phyloP scores from a whole-genome alignment of 2,329 filamentous ascomycete genomes.

The Fusarium pilosicola region DNA sequence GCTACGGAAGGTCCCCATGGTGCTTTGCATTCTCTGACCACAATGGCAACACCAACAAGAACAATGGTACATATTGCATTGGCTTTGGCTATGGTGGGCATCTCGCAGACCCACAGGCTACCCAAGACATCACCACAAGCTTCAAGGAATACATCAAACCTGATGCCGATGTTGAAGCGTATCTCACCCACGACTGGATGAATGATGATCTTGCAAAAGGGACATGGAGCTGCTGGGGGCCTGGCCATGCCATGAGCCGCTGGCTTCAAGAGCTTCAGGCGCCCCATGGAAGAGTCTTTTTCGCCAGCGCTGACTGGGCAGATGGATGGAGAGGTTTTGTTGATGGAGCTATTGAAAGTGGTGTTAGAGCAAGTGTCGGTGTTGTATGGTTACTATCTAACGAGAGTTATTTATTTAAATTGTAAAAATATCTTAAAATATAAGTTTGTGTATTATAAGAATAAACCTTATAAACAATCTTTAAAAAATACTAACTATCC shows the following conservation, averaged over 20 bases:
- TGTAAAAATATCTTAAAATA: too few relatives aligned
- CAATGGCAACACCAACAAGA: constrained; percentile 1
- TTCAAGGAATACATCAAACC: constrained; percentile 21
- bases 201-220: constrained; percentile 26
- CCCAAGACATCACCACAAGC: neutral
- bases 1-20: constrained; percentile 7
- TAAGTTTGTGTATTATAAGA: too few relatives aligned
- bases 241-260: neutral
- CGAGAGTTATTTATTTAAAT: neutral
- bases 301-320: constrained; percentile 39
- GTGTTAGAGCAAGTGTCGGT: neutral
- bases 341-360: constrained; percentile 39
- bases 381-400: neutral
- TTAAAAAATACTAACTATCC: too few relatives aligned
- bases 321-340: constrained; percentile 39
- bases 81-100: constrained; percentile 24
- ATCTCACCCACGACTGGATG: constrained; percentile 37
- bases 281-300: constrained; percentile 21
- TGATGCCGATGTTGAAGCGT: constrained; percentile 15
- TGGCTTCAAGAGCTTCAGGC: constrained; percentile 28
- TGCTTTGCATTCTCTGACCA: constrained; percentile 35
- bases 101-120: neutral
- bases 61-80: constrained; percentile 28
- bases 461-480: too few relatives aligned
- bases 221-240: constrained; percentile 34